Percentiles rank a stretch among this genome's conserved stretches.
Evolutionary conservation across 306 rosid genomes (phyloP).

Genomic region (Comarum palustre): DNA sequence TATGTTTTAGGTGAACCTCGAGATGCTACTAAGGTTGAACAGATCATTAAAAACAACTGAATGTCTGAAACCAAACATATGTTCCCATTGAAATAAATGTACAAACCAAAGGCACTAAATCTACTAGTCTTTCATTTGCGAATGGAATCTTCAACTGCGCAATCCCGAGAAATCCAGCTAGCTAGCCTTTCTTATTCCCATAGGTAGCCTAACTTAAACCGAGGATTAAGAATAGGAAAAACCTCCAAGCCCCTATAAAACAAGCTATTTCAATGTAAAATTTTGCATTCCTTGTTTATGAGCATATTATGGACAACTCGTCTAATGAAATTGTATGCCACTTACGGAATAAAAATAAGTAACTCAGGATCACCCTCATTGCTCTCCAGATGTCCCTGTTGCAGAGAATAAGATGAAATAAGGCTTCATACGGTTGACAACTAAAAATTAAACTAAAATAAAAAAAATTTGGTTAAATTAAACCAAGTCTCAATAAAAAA

Average conservation of each 20-base stretch:
- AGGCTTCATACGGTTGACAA: not conserved
- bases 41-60: not conserved
- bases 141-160: not conserved
- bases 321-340: conserved; percentile 2
- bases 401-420: conserved; percentile 22
- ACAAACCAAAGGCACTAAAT: not conserved
- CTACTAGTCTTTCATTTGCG: not conserved
- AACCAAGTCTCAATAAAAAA: not conserved
- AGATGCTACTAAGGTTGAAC: not conserved
- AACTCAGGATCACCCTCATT: conserved; percentile 97
- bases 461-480: not conserved
- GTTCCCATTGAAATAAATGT: not conserved
- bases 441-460: not conserved
- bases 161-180: too few relatives aligned
- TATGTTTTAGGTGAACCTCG: not conserved
- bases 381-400: conserved; percentile 85
- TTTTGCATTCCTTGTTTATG: too few relatives aligned
- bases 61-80: not conserved
- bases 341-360: conserved; percentile 87
- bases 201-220: too few relatives aligned
- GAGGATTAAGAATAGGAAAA: too few relatives aligned
- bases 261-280: too few relatives aligned
- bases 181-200: too few relatives aligned
- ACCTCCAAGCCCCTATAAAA: too few relatives aligned
- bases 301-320: not conserved